These are phyloP conservation scores for Tylopilus intermedius DNA, from an alignment of 768 basidiomycete species.

Conservation along the genomic window DNA sequence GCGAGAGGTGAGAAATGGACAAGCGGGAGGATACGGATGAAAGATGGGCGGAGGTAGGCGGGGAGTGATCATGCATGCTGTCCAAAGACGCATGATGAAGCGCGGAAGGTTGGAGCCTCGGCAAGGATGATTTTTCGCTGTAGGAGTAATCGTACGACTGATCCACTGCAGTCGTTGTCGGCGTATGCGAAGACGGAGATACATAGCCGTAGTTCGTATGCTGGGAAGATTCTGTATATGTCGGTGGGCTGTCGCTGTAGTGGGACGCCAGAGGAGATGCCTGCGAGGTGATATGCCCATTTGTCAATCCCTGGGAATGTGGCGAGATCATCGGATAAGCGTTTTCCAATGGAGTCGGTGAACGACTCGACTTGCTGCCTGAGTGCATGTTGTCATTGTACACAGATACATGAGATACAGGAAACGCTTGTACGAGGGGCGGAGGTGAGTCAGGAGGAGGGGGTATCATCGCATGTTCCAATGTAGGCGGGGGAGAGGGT, in stretches of 20 bases:
- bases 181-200: slow-evolving; percentile 22
- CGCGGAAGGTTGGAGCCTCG: slow-evolving; percentile 28
- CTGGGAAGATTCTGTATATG: slow-evolving; percentile 30
- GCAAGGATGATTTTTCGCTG: slow-evolving; percentile 26
- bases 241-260: slow-evolving; percentile 29
- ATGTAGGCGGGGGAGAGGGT: slow-evolving; percentile 37
- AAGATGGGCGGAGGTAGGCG: slow-evolving; percentile 27
- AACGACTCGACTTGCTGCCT: slow-evolving; percentile 37
- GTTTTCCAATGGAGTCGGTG: slow-evolving; percentile 43
- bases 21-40: slow-evolving; percentile 46
- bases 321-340: slow-evolving; percentile 37
- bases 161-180: slow-evolving; percentile 22
- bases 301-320: slow-evolving; percentile 34
- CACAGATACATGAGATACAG: slow-evolving; percentile 15
- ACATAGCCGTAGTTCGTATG: slow-evolving; percentile 29
- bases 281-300: slow-evolving; percentile 30
- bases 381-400: slow-evolving; percentile 29
- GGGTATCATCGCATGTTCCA: slow-evolving; percentile 39
- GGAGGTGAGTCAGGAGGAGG: slow-evolving; percentile 56
- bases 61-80: slow-evolving; percentile 28
- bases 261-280: slow-evolving; percentile 29
- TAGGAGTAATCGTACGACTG: slow-evolving; percentile 30
- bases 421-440: slow-evolving; percentile 43
- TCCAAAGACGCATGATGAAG: slow-evolving; percentile 27
- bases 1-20: slow-evolving; percentile 57